These are phyloP conservation scores for Darksidea phi DNA, from an alignment of 495 filamentous ascomycete species.

Conservation along the genomic window DNA sequence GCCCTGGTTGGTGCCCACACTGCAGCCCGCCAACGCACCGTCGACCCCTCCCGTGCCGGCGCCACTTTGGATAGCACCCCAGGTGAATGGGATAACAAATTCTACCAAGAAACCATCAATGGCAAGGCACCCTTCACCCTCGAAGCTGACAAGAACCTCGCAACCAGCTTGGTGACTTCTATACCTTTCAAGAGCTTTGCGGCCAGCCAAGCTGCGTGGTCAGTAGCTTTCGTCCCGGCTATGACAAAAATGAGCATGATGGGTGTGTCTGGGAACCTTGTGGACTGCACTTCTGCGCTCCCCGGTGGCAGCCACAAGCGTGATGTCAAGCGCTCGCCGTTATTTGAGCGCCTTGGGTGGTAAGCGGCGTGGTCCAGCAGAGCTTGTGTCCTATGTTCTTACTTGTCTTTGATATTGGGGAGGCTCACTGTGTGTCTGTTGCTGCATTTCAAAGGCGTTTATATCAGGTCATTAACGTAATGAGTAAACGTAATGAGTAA, in stretches of 20 bases:
- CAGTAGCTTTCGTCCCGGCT: constrained; percentile 32
- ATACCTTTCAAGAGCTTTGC: constrained; percentile 24
- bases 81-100: constrained; percentile 33
- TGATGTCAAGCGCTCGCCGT: constrained; percentile 18
- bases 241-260: constrained; percentile 36
- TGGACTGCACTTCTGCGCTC: constrained; percentile 33
- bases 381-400: too few relatives aligned
- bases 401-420: too few relatives aligned
- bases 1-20: constrained; percentile 38
- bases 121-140: constrained; percentile 33
- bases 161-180: constrained; percentile 3
- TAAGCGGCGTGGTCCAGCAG: background rate
- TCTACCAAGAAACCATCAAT: constrained; percentile 26
- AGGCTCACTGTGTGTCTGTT: too few relatives aligned
- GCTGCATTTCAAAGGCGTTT: too few relatives aligned
- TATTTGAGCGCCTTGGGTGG: constrained; percentile 18
- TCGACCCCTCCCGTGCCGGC: constrained; percentile 24
- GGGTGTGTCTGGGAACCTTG: constrained; percentile 25
- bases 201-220: constrained; percentile 29
- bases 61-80: constrained; percentile 33
- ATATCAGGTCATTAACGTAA: too few relatives aligned
- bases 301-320: constrained; percentile 30
- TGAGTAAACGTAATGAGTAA: too few relatives aligned
- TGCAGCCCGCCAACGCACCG: constrained; percentile 21
- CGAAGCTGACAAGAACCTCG: constrained; percentile 29